Evolutionary conservation across 148 eudicot species (phyloP), one percentile per base, ranked within the genome.

Genomic region (Rheum nobile): DNA sequence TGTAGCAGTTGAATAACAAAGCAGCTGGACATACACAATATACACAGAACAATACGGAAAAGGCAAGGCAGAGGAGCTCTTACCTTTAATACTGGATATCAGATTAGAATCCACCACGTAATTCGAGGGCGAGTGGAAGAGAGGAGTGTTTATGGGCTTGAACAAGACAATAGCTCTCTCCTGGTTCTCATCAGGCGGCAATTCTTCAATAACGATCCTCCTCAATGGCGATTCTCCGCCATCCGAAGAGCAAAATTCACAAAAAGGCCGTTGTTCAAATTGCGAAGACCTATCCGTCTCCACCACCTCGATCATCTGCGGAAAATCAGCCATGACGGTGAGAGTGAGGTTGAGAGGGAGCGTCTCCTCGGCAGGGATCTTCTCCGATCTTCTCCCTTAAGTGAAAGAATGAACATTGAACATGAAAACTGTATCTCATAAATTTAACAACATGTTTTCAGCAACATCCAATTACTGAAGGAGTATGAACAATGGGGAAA

Each of bases 161-260:
- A 88, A 94, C 10, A 87, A 79, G 67, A 91, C 97, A 77, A 91
- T 82, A 26, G 98, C 91, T 78, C 85, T 85, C 84, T 89, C 96
- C 42, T 88, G 85, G 73, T 85, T 86, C 6, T 85, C 82, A 21
- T 65, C 79, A 43, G 50, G 73, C 3, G 86, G n/a, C n/a, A n/a
- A n/a, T n/a, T n/a, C n/a, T n/a, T n/a, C n/a, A n/a, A n/a, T n/a
- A n/a, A n/a, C n/a, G 85, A 65, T 82, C 71, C 81, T 93, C 98
- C 74, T 84, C 71, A 59, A 35, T 39, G 37, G 73, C 46, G 42
- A 72, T 31, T 75, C 81, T 35, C 59, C 72, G 38, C n/a, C 73
- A 38, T 61, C 29, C 9, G 74, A 67, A 7, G 42, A 21, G 34
- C 22, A 39, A 32, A 32, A 41, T 59, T 78, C 77, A 24, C 32